These are phyloP conservation scores for Yamadazyma sp. DNA, from an alignment of 805 yeast species.

Conservation along the genomic window DNA sequence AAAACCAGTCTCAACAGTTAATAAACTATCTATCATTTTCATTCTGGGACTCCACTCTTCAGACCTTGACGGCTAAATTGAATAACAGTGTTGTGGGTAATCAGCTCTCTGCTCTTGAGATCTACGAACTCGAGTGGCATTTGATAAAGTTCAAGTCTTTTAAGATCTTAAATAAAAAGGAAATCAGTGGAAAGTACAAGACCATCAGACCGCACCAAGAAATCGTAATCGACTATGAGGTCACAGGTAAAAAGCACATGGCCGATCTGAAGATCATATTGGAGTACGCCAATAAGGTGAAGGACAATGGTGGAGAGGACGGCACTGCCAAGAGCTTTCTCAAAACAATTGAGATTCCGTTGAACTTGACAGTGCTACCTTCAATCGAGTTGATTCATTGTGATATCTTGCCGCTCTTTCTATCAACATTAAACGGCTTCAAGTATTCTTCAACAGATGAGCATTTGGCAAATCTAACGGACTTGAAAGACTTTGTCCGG, in stretches of 20 bases:
- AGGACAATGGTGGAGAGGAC: no score
- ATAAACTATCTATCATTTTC: slow-evolving; percentile 60
- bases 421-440: slow-evolving; percentile 22
- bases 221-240: slow-evolving; percentile 52
- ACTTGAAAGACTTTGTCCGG: slow-evolving; percentile 10
- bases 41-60: slow-evolving; percentile 72
- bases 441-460: slow-evolving; percentile 2
- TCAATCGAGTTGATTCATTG: slow-evolving; percentile 73
- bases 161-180: slow-evolving; percentile 48
- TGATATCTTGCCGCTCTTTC: slow-evolving; percentile 63
- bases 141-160: slow-evolving; percentile 59
- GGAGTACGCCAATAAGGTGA: slow-evolving; percentile 54
- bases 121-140: slow-evolving; percentile 74
- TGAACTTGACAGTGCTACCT: slow-evolving; percentile 67
- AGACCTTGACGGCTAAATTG: slow-evolving; percentile 57
- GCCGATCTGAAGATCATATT: slow-evolving; percentile 61
- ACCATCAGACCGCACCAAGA: slow-evolving; percentile 41
- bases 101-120: slow-evolving; percentile 55
- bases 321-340: slow-evolving; percentile 28
- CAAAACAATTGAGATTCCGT: slow-evolving; percentile 65
- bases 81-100: slow-evolving; percentile 21
- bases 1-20: slow-evolving; percentile 57
- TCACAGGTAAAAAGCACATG: slow-evolving; percentile 74
- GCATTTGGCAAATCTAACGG: slow-evolving; percentile 3
- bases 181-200: slow-evolving; percentile 34